These are phyloP conservation scores for Amanita polypyramis DNA, from an alignment of 768 basidiomycete species.

Conservation along the genomic window DNA sequence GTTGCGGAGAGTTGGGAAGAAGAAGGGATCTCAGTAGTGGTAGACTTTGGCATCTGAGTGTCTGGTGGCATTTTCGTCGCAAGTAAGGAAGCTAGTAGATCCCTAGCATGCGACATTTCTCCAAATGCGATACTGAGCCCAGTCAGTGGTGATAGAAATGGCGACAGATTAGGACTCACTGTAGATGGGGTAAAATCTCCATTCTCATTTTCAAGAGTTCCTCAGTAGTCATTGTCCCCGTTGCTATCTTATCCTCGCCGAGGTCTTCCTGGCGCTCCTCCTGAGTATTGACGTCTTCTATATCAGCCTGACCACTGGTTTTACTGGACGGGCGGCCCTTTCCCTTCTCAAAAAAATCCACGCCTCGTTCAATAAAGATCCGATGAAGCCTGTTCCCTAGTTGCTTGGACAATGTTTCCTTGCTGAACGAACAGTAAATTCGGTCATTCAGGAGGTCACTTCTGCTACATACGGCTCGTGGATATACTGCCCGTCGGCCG, in stretches of 20 bases:
- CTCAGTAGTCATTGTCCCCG: slow-evolving; percentile 57
- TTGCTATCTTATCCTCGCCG: slow-evolving; percentile 16
- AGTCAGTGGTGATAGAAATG: slow-evolving; percentile 7
- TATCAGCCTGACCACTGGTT: slow-evolving; percentile 3
- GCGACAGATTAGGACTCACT: slow-evolving; percentile 36
- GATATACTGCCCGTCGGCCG: slow-evolving; percentile 54
- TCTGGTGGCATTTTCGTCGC: slow-evolving; percentile 22
- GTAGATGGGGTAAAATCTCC: slow-evolving; percentile 61
- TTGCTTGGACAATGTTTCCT: slow-evolving; percentile 43
- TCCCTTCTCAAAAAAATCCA: slow-evolving; percentile 56
- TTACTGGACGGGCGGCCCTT: slow-evolving; percentile 9
- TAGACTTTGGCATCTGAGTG: slow-evolving; percentile 7
- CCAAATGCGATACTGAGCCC: slow-evolving; percentile 56
- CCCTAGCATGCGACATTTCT: slow-evolving; percentile 71
- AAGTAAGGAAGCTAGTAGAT: slow-evolving; percentile 54
- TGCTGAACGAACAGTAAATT: slow-evolving; percentile 24
- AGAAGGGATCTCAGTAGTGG: slow-evolving; percentile 12
- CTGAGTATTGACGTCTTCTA: slow-evolving; percentile 10
- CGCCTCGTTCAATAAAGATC: slow-evolving; percentile 65
- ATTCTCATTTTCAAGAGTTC: slow-evolving; percentile 65
- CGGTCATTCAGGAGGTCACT: slow-evolving; percentile 5
- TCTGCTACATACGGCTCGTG: slow-evolving; percentile 55
- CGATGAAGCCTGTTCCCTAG: slow-evolving; percentile 59
- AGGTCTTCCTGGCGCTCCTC: slow-evolving; percentile 19
- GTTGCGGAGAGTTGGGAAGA: slow-evolving; percentile 41